Conservation (phyloP, 2,329 filamentous ascomycete species). For the Pseudocercospora cruenta region DNA sequence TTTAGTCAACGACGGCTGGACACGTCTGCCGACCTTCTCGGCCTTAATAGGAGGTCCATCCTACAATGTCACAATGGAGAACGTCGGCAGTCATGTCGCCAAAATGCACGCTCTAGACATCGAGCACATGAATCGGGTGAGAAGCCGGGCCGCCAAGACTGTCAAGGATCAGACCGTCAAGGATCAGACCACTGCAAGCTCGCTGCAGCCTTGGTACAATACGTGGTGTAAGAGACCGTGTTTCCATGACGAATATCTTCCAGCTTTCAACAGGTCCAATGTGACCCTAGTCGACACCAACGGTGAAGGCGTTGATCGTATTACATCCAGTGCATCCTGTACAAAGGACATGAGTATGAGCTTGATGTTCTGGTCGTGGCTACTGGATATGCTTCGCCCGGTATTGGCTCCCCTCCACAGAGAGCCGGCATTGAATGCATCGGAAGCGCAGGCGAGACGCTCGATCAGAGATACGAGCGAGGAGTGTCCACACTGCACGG, state of each 20-base stretch:
- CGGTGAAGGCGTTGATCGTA: slow-evolving; percentile 54
- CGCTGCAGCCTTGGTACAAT: slow-evolving; percentile 63
- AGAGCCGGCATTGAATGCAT: slow-evolving; percentile 30
- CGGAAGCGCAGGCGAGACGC: slow-evolving; percentile 50
- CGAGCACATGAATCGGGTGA: slow-evolving; percentile 48
- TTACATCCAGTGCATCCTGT: slow-evolving; percentile 53
- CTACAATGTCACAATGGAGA: slow-evolving; percentile 41
- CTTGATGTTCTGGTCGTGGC: slow-evolving; percentile 53
- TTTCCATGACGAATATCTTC: slow-evolving; percentile 42
- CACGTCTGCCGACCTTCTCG: slow-evolving; percentile 23
- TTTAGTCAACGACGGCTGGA: slow-evolving; percentile 44
- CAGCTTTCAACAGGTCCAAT: slow-evolving; percentile 61
- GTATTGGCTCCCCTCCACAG: slow-evolving; percentile 35
- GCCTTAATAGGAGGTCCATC: slow-evolving; percentile 44
- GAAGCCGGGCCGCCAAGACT: slow-evolving; percentile 52
- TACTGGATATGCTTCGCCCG: slow-evolving; percentile 48
- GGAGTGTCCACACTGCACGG: slow-evolving; percentile 59
- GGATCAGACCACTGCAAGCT: slow-evolving; percentile 55
- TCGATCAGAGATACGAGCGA: slow-evolving; percentile 48
- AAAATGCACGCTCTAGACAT: slow-evolving; percentile 49
- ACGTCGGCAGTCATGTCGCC: slow-evolving; percentile 43
- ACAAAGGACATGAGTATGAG: slow-evolving; percentile 52
- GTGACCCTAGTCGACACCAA: slow-evolving; percentile 65
- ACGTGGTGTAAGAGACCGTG: slow-evolving; percentile 66
- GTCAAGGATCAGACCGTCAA: slow-evolving; percentile 62